Percentiles rank a stretch among this genome's conserved stretches.
Evolutionary conservation across 805 yeast genomes (phyloP).

Genomic region (Saturnispora galanensis): DNA sequence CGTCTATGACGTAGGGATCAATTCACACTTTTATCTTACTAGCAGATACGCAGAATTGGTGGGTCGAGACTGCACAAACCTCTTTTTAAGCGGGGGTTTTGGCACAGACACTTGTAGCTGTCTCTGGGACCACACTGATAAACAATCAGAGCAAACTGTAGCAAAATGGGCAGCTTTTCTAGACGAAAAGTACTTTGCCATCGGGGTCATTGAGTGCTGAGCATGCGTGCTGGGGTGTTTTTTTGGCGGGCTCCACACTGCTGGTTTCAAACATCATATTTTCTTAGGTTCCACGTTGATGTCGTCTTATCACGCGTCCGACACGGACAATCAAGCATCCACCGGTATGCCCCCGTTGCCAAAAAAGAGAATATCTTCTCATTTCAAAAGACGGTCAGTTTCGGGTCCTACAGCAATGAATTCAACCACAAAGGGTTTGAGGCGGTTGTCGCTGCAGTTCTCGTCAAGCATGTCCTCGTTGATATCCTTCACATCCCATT

Average conservation of each 20-base stretch:
- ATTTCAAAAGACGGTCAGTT: conserved; percentile 4
- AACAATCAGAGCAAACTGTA: conserved; percentile 28
- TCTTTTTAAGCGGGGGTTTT: conserved; percentile 64
- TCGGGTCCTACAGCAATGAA: background rate
- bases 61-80: conserved; percentile 62
- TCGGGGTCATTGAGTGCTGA: conserved; percentile 30
- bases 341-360: background rate
- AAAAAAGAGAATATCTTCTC: background rate
- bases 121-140: conserved; percentile 42
- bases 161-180: conserved; percentile 45
- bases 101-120: conserved; percentile 37
- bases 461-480: conserved; percentile 5
- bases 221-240: background rate
- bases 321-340: too few relatives aligned
- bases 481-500: conserved; percentile 6
- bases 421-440: background rate
- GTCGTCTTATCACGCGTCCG: too few relatives aligned
- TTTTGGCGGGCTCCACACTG: too few relatives aligned
- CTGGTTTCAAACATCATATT: conserved; percentile 8
- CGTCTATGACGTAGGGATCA: conserved; percentile 53
- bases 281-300: too few relatives aligned
- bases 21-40: conserved; percentile 42
- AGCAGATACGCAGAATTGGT: conserved; percentile 39
- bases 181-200: conserved; percentile 47
- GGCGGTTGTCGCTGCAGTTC: conserved; percentile 6